Evolutionary conservation across 78 protist species (phyloP).

Genomic region (Monocercomonoides exilis): DNA sequence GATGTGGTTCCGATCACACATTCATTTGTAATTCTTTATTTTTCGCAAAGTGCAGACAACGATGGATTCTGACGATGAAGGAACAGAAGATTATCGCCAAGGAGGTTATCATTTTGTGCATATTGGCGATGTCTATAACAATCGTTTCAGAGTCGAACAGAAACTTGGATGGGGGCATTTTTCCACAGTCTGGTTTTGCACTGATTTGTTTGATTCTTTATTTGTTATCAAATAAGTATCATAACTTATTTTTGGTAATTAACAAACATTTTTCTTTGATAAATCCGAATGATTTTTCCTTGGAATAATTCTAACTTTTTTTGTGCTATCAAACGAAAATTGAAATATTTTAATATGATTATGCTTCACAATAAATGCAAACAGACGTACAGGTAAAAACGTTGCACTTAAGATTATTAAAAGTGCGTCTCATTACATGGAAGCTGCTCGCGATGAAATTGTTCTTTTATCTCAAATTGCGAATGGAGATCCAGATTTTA

Average conservation of each 20-base stretch:
- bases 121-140: slow-evolving; percentile 37
- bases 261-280: not conserved
- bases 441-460: slow-evolving; percentile 76
- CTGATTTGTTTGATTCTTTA: slow-evolving; percentile 9
- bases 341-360: not conserved
- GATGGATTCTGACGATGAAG: too few relatives aligned
- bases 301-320: not conserved
- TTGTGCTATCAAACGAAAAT: not conserved
- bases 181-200: slow-evolving; percentile 38
- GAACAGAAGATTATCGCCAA: not conserved
- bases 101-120: slow-evolving; percentile 35
- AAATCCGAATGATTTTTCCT: not conserved
- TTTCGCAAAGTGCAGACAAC: too few relatives aligned
- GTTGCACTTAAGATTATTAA: slow-evolving; percentile 77
- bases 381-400: not conserved
- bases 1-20: too few relatives aligned
- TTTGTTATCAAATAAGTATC: slow-evolving; percentile 1
- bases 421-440: slow-evolving; percentile 68
- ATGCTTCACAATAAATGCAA: not conserved
- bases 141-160: slow-evolving; percentile 19
- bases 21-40: too few relatives aligned
- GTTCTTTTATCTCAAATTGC: slow-evolving; percentile 33
- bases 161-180: slow-evolving; percentile 46
- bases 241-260: not conserved
- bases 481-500: not conserved